Conservation (phyloP, 768 basidiomycete genomes). For the Trametes cubensis region DNA sequence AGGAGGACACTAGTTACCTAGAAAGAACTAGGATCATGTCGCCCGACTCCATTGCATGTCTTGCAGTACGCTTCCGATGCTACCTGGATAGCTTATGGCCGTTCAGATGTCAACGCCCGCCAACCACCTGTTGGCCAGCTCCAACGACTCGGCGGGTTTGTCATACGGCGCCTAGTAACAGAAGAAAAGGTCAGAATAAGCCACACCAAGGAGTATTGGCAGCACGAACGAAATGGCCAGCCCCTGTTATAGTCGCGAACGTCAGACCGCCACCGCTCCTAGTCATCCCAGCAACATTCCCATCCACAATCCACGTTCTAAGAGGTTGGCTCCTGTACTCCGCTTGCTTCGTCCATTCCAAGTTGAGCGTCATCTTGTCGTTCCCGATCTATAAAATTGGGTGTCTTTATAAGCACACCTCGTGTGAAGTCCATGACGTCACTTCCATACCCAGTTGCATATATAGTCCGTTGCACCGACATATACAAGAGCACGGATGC, state of each 20-base stretch:
- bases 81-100: too few relatives aligned
- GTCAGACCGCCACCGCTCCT: conserved; percentile 59
- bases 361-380: conserved; percentile 54
- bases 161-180: conserved; percentile 58
- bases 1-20: too few relatives aligned
- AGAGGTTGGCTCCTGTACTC: conserved; percentile 47
- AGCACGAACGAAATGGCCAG: conserved; percentile 67
- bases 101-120: conserved; percentile 29
- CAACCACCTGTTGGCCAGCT: conserved; percentile 53
- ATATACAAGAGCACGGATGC: conserved; percentile 52
- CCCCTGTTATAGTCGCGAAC: conserved; percentile 63
- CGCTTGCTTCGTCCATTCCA: conserved; percentile 60
- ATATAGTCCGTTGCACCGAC: conserved; percentile 57
- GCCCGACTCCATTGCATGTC: neutral
- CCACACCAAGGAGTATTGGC: too few relatives aligned
- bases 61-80: neutral
- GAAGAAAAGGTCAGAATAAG: too few relatives aligned
- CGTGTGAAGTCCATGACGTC: neutral
- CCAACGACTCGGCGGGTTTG: conserved; percentile 57
- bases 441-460: conserved; percentile 49
- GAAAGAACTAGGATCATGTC: neutral
- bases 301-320: conserved; percentile 58
- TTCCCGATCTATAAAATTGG: conserved; percentile 49
- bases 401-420: neutral
- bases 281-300: conserved; percentile 51